Base-by-base conservation (phyloP, 441 rosid species). In the Bocquillonia castaneifolia region DNA sequence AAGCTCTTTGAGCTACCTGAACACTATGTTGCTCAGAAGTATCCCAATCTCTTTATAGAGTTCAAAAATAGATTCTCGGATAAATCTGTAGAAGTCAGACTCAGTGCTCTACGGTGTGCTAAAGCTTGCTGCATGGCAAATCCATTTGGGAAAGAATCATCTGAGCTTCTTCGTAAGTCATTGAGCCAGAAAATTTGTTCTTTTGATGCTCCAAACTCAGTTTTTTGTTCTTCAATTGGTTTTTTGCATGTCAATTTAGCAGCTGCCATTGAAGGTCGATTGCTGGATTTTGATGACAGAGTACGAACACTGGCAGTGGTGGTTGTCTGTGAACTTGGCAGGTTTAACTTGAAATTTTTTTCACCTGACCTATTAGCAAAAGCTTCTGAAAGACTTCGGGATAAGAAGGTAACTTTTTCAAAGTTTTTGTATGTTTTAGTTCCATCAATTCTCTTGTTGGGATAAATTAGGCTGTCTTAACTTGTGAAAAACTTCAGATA, bases 81-180 rank as follows among this genome's bases (percentile, higher is more conserved):
- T 76, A 94, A 88, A 81, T 88, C 98, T 68, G 83, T 84, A 61
- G 99, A 92, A 73, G 97, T 92, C 74, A 94, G 99, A 79, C 80
- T 88, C 65, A 78, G 84, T 80, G 89, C 91, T 75, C 39, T 94
- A 54, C 86, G 79, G 72, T 82, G 93, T 64, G 90, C 87, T 73
- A 84, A 85, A 84, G 83, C 81, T 63, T 87, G 88, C 78, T 92
- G 78, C 79, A 79, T 85, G 72, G 87, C 77, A 65, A 85, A 84
- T 81, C 88, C 84, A 18, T 81, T 72, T 50, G 85, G 86, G 71
- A 79, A 70, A 66, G 85, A 85, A 80, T 84, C 91, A 65, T 66
- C 56, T 67, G 88, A 87, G 78, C 67, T 92, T 81, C 88, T 90
- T 39, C 34, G 96, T 91, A 82, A 79, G 89, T 68, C 60, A 70